phyloP scores from a whole-genome alignment of 164 flowering plant genomes.

The Piper betle region DNA sequence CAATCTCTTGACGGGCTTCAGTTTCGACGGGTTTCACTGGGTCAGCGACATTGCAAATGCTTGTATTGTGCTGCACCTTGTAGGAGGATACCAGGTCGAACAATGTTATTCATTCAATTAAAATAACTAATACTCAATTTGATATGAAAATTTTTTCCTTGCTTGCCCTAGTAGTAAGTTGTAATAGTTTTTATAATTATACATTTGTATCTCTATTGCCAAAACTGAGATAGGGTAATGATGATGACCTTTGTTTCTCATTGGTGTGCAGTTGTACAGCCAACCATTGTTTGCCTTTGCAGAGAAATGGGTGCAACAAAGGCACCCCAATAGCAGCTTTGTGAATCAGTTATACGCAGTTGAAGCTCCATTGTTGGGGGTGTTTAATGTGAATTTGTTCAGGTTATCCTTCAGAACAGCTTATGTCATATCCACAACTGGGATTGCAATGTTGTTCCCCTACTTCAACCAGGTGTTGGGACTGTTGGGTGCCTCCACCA shows the following conservation, averaged over 20 bases:
- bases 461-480: slow-evolving; percentile 63
- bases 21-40: slow-evolving; percentile 57
- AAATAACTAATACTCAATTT: too few relatives aligned
- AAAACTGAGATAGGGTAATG: too few relatives aligned
- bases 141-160: too few relatives aligned
- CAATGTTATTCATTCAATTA: too few relatives aligned
- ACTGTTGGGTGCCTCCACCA: slow-evolving; percentile 37
- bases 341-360: slow-evolving; percentile 17
- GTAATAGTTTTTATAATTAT: too few relatives aligned
- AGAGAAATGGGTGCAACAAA: slow-evolving; percentile 26
- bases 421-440: slow-evolving; percentile 38
- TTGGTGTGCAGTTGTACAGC: slow-evolving; percentile 29
- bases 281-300: slow-evolving; percentile 46
- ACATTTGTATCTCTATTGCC: too few relatives aligned
- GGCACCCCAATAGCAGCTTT: slow-evolving; percentile 29
- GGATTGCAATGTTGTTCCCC: slow-evolving; percentile 42
- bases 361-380: slow-evolving; percentile 26
- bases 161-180: too few relatives aligned
- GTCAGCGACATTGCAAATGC: slow-evolving; percentile 55
- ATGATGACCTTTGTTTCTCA: neutral
- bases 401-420: slow-evolving; percentile 38
- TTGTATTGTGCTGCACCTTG: slow-evolving; percentile 50
- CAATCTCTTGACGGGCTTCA: slow-evolving; percentile 58
- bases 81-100: slow-evolving; percentile 64
- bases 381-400: slow-evolving; percentile 19